phyloP scores from a whole-genome alignment of 345 rosid species.

The Toxicodendron radicans region DNA sequence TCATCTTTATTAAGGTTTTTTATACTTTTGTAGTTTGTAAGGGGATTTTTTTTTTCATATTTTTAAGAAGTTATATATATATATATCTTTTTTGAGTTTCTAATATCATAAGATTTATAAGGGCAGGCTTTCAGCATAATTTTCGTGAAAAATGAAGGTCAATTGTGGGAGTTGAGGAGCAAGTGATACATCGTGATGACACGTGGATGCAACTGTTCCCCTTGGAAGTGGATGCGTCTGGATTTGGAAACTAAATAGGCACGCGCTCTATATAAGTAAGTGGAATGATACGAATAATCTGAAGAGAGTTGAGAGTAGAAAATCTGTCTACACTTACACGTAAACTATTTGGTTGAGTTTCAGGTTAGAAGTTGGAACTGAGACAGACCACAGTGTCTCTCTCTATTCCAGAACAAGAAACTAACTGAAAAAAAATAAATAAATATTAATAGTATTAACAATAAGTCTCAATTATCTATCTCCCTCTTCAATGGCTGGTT shows the following conservation, averaged over 20 bases:
- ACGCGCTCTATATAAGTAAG: not conserved
- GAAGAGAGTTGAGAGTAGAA: not conserved
- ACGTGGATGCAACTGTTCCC: not conserved
- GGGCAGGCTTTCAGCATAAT: conserved; percentile 16
- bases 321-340: conserved; percentile 13
- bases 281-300: not conserved
- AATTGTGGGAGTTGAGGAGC: not conserved
- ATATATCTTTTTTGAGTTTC: no score
- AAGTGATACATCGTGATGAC: not conserved
- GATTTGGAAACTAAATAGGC: not conserved
- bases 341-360: conserved; percentile 49
- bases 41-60: no score
- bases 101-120: no score
- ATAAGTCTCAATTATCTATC: not conserved
- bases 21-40: no score
- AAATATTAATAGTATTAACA: no score
- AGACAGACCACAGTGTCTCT: conserved; percentile 14
- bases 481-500: conserved; percentile 23
- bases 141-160: conserved; percentile 16
- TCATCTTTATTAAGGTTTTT: no score
- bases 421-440: not conserved
- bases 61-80: no score
- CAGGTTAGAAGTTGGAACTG: conserved; percentile 75
- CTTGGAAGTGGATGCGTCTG: not conserved
- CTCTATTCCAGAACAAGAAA: conserved; percentile 22